Conservation (phyloP, 176 grass and related monocot species). For the Oryza coarctata region DNA sequence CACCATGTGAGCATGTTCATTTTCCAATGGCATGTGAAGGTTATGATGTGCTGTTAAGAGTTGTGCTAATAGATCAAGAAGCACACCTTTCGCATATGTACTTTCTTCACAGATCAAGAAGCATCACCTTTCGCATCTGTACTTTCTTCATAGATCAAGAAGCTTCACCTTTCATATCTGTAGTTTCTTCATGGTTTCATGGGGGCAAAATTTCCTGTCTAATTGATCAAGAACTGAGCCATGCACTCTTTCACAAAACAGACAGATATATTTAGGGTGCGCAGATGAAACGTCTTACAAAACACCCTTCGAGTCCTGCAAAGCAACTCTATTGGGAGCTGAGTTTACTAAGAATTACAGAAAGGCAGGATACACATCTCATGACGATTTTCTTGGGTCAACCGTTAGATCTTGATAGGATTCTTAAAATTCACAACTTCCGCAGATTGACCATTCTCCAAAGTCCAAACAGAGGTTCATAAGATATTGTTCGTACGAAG, state of each 20-base stretch:
- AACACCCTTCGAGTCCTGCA: not conserved
- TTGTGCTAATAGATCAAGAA: slow-evolving; percentile 1
- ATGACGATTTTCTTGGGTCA: not conserved
- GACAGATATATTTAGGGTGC: too few species aligned
- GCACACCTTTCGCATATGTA: too few species aligned
- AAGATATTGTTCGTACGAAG: not conserved
- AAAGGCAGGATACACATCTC: not conserved
- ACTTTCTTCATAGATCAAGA: too few species aligned
- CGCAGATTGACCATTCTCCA: not conserved
- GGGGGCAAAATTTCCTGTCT: not conserved
- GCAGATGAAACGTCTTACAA: not conserved
- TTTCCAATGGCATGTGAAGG: not conserved
- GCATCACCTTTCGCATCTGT: not conserved
- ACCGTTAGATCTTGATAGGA: not conserved
- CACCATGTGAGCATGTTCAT: not conserved
- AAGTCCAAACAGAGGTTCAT: not conserved
- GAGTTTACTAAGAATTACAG: not conserved
- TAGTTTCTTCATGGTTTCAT: not conserved
- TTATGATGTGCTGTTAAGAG: not conserved
- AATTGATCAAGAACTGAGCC: too few species aligned
- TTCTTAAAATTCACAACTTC: not conserved
- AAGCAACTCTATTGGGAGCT: not conserved
- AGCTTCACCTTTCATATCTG: too few species aligned
- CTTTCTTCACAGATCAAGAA: slow-evolving; percentile 8
- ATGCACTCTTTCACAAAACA: too few species aligned